These are phyloP conservation scores for Crithidia bombi DNA, from an alignment of 208 protist species.

Conservation along the genomic window DNA sequence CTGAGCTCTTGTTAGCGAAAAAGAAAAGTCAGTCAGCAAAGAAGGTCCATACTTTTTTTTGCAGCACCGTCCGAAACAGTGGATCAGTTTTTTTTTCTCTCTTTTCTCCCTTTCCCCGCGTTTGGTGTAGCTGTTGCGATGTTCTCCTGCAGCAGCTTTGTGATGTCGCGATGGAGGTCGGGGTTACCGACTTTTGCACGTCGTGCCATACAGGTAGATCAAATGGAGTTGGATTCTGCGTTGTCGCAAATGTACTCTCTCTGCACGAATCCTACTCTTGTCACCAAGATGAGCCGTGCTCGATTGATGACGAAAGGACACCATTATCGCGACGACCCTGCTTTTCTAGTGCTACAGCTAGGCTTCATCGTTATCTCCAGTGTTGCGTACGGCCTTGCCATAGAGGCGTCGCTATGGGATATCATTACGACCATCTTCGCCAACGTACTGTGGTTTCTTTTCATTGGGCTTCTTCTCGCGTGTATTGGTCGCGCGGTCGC, in stretches of 20 bases:
- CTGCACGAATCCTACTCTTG: slow-evolving; percentile 74
- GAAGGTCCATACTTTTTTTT: too few species aligned
- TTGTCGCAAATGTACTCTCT: slow-evolving; percentile 93
- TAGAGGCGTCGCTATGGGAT: slow-evolving; percentile 43
- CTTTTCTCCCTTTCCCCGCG: slow-evolving; percentile 16
- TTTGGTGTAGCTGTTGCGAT: slow-evolving; percentile 20
- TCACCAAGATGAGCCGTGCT: slow-evolving; percentile 87
- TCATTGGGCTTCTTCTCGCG: slow-evolving; percentile 69
- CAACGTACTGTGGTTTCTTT: slow-evolving; percentile 44
- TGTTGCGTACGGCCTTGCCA: slow-evolving; percentile 44
- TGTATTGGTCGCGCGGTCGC: slow-evolving; percentile 50
- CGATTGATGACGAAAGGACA: slow-evolving; percentile 97
- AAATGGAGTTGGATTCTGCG: slow-evolving; percentile 94
- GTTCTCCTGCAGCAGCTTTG: slow-evolving; percentile 26
- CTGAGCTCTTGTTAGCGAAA: too few species aligned
- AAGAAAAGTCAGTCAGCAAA: too few species aligned
- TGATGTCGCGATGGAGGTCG: slow-evolving; percentile 69
- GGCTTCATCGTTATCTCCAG: slow-evolving; percentile 76
- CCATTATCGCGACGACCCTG: slow-evolving; percentile 97
- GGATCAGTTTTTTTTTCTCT: too few species aligned
- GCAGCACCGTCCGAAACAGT: too few species aligned
- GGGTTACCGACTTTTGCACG: slow-evolving; percentile 74
- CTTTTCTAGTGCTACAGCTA: slow-evolving; percentile 94
- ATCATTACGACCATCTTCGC: slow-evolving; percentile 53
- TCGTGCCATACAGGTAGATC: slow-evolving; percentile 83